These are phyloP conservation scores for Leccinum incarnatum DNA, from an alignment of 768 basidiomycete genomes.

Conservation along the genomic window DNA sequence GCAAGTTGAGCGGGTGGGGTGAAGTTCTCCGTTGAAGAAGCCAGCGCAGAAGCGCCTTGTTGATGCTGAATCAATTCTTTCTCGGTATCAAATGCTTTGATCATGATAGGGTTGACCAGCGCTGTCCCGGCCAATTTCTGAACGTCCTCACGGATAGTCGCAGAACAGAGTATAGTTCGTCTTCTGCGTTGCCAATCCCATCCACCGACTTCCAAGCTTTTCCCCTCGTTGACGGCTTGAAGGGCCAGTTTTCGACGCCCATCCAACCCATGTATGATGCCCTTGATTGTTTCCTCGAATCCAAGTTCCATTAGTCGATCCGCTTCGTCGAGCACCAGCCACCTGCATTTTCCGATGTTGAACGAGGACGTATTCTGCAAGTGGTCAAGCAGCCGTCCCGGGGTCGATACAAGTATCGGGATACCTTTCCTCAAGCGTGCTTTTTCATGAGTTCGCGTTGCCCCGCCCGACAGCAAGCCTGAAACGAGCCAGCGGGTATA, in stretches of 20 bases:
- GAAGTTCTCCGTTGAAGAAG: constrained; percentile 54
- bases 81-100: constrained; percentile 67
- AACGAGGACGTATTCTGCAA: constrained; percentile 94
- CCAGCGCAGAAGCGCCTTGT: constrained; percentile 13
- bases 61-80: constrained; percentile 14
- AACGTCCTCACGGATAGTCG: constrained; percentile 93
- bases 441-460: constrained; percentile 93
- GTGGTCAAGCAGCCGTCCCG: constrained; percentile 93
- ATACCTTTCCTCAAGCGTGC: constrained; percentile 91
- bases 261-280: constrained; percentile 84
- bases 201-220: constrained; percentile 69
- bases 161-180: constrained; percentile 91
- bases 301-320: constrained; percentile 98
- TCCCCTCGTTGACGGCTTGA: constrained; percentile 65
- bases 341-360: constrained; percentile 89
- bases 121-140: constrained; percentile 88
- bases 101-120: constrained; percentile 74
- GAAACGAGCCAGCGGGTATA: constrained; percentile 93
- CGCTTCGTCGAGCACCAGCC: constrained; percentile 96
- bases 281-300: constrained; percentile 92
- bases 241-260: constrained; percentile 72
- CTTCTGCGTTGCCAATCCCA: constrained; percentile 82
- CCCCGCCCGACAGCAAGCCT: constrained; percentile 90
- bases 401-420: constrained; percentile 93
- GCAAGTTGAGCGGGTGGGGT: constrained; percentile 91